phyloP scores from a whole-genome alignment of 305 asterid species.

The Salvia sclarea region DNA sequence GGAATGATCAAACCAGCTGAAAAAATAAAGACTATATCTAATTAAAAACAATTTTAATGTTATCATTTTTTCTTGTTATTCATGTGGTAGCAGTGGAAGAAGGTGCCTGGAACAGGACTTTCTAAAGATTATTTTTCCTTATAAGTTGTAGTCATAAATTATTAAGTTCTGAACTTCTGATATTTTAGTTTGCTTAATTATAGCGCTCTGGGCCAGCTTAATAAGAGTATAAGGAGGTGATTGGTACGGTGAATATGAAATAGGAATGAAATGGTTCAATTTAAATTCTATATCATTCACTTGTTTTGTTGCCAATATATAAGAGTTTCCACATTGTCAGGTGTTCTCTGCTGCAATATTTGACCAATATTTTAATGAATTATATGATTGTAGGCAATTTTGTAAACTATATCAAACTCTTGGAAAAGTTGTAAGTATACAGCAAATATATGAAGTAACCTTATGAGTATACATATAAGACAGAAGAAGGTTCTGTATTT shows the following conservation, averaged over 20 bases:
- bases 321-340: conserved; percentile 1
- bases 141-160: no score
- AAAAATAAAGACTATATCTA: conserved; percentile 2
- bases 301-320: neutral
- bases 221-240: neutral
- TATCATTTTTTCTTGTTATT: neutral
- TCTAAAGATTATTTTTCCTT: no score
- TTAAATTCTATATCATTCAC: conserved; percentile 2
- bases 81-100: neutral
- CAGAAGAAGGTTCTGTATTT: neutral
- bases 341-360: neutral
- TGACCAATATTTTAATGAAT: neutral
- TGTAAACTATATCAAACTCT: neutral
- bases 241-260: neutral
- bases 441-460: neutral
- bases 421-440: neutral
- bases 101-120: neutral
- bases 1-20: conserved; percentile 16
- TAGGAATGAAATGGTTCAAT: neutral
- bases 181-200: neutral
- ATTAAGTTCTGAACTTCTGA: no score
- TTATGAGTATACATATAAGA: neutral
- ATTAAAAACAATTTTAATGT: neutral
- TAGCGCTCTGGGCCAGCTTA: no score
- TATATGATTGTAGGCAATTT: neutral